Conservation (phyloP, 768 basidiomycete species). For the Tylopilus plumbeoviolaceoides region DNA sequence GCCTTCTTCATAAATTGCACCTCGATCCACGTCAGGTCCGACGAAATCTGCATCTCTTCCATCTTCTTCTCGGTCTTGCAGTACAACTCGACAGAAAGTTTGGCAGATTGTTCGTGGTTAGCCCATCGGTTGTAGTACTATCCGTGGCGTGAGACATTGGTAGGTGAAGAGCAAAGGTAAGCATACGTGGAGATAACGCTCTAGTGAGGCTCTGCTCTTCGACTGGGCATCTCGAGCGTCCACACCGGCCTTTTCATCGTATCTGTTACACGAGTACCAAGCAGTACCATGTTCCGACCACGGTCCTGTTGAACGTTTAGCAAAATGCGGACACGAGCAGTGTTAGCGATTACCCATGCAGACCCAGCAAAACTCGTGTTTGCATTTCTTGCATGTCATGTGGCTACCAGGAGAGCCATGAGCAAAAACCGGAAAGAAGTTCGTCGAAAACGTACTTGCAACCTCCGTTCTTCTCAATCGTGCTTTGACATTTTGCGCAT, state of each 20-base stretch:
- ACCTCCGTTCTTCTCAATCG: conserved; percentile 99
- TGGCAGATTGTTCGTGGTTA: conserved; percentile 99
- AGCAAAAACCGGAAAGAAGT: conserved; percentile 37
- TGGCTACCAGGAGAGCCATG: conserved; percentile 54
- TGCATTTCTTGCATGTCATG: conserved; percentile 99
- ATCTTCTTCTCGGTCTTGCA: conserved; percentile 99
- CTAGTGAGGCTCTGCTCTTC: conserved; percentile 82
- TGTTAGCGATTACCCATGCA: conserved; percentile 75
- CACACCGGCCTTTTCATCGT: conserved; percentile 85
- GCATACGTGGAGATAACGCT: conserved; percentile 93
- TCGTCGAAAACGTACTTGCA: conserved; percentile 94
- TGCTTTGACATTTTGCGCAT: conserved; percentile 91
- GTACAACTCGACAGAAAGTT: conserved; percentile 89
- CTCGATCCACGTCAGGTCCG: conserved; percentile 95
- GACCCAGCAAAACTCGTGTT: conserved; percentile 98
- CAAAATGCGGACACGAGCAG: conserved; percentile 6
- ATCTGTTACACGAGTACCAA: conserved; percentile 98
- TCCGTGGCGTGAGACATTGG: neutral
- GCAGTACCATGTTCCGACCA: conserved; percentile 97
- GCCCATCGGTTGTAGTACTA: conserved; percentile 99
- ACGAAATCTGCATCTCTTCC: conserved; percentile 98
- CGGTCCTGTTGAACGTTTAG: conserved; percentile 54
- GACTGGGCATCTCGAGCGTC: conserved; percentile 92
- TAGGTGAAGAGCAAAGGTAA: neutral
- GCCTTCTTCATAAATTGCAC: conserved; percentile 99